These are phyloP conservation scores for Coemansia brasiliensis DNA, from an alignment of 192 early-diverging fungal species.

Conservation along the genomic window DNA sequence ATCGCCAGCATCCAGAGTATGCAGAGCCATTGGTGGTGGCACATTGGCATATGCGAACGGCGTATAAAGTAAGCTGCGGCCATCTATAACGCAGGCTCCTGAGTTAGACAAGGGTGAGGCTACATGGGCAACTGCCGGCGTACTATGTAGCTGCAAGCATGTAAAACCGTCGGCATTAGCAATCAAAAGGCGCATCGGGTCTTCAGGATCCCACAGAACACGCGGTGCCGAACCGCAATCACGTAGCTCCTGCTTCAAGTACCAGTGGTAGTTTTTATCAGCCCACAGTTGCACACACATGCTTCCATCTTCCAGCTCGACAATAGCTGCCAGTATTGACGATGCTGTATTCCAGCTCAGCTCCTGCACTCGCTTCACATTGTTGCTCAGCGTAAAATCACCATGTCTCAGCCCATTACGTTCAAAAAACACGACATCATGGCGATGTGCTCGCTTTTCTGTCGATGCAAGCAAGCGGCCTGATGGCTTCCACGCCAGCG, in stretches of 20 bases:
- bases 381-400: constrained; percentile 74
- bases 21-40: constrained; percentile 89
- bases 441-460: constrained; percentile 72
- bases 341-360: constrained; percentile 86
- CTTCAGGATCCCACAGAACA: constrained; percentile 83
- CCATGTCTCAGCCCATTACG: constrained; percentile 92
- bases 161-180: constrained; percentile 16
- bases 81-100: constrained; percentile 79
- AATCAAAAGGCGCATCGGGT: constrained; percentile 64
- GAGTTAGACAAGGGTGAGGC: constrained; percentile 25
- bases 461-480: constrained; percentile 65
- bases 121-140: constrained; percentile 19
- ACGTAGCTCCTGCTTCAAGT: constrained; percentile 84
- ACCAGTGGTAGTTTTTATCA: constrained; percentile 95
- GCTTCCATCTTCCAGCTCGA: constrained; percentile 33
- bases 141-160: constrained; percentile 19
- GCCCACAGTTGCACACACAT: constrained; percentile 83
- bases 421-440: constrained; percentile 93
- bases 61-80: constrained; percentile 50
- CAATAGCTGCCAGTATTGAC: constrained; percentile 75
- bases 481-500: constrained; percentile 86
- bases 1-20: constrained; percentile 10
- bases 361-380: constrained; percentile 42
- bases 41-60: constrained; percentile 71
- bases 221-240: constrained; percentile 38